phyloP scores from a whole-genome alignment of 768 basidiomycete genomes.

The Lactarius pseudohatsudake region DNA sequence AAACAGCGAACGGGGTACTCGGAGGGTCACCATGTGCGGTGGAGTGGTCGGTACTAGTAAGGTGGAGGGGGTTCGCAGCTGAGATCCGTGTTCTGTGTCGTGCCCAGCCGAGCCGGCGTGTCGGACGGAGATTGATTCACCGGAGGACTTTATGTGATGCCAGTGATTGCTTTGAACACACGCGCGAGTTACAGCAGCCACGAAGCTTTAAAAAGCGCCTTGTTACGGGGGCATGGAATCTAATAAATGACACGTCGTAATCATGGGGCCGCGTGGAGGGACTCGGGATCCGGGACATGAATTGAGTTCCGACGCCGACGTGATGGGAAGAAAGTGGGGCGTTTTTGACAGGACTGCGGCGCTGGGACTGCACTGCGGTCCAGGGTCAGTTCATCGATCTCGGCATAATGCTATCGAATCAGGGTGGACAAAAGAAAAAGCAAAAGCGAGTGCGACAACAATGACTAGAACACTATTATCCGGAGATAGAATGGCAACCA shows the following conservation, averaged over 20 bases:
- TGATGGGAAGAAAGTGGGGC: background rate
- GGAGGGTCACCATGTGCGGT: background rate
- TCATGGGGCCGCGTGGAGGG: background rate
- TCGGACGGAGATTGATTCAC: background rate
- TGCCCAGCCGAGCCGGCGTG: background rate
- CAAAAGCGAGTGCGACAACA: background rate
- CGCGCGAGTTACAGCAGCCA: background rate
- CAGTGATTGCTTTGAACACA: background rate
- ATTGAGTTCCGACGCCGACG: background rate
- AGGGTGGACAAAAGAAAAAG: background rate
- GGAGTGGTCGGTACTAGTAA: background rate
- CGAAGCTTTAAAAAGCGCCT: background rate
- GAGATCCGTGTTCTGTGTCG: background rate
- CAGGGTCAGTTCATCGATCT: background rate
- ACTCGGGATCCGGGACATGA: background rate
- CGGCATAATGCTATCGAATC: background rate
- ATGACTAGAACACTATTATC: background rate
- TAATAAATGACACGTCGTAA: background rate
- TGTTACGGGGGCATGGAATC: background rate
- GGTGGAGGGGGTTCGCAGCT: background rate
- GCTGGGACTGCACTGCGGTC: background rate
- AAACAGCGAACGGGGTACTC: background rate
- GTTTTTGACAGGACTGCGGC: background rate
- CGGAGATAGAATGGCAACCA: background rate
- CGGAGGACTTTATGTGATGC: background rate